Base-by-base conservation (phyloP, 176 grass and related monocot genomes). In the Thinopyrum elongatum region DNA sequence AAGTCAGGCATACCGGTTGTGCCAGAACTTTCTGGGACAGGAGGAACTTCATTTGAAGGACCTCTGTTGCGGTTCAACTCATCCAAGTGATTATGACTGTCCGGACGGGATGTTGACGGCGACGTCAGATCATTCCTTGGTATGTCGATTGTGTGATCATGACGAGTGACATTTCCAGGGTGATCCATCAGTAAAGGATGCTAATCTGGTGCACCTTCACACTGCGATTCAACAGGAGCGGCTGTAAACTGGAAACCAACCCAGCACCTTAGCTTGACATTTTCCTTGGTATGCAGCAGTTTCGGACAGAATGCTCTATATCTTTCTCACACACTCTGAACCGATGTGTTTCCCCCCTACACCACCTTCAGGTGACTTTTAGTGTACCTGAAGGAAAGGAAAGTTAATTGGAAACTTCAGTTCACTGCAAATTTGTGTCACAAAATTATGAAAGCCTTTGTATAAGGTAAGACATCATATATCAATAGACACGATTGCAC, bases 121-220 rank as follows among this genome's bases (percentile, higher is more conserved):
- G 86, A 89, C 4, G 74, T 83, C 77, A 76, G 85, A 95, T 88
- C 90, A 78, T 82, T 82, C 70, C 81, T 89, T 80, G 89, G 87
- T 89, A 98, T 93, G 83, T 93, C 86, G 63, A 98, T 95, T 73
- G 84, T 88, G 87, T 95, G 91, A 35, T 95, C 91, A 62, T 28
- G 79, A 6, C 59, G 74, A 86, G 74, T 82, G 76, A 53, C 74
- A 74, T 90, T 91, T 88, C 64, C 84, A 80, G 46, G 21, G 39
- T 69, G 77, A 59, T 85, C 93, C 95, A 98, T 98, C 76, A 85
- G 44, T 33, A 85, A 80, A 83, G 83, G 76, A 71, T 25, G 27
- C 35, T 51, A 49, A 44, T 36, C 71, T 29, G 63, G 12, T 83
- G 69, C 34, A 82, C 67, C 46, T 81, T 84, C 76, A 49, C 47